Evolutionary conservation across 768 basidiomycete genomes (phyloP).

Genomic region (Chlorophyllum brunneum): DNA sequence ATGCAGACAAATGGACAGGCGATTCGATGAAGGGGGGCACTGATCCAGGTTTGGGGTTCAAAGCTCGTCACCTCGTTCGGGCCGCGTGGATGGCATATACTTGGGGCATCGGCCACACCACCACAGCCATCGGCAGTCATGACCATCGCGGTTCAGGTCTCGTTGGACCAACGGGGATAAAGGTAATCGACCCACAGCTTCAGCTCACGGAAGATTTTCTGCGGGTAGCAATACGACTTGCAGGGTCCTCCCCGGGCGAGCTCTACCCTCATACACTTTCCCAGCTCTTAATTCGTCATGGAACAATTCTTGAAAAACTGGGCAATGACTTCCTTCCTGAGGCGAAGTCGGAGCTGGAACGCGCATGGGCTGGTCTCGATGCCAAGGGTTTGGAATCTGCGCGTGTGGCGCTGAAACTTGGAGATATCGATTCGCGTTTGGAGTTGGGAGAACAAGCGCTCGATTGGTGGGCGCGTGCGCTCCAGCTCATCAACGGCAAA

Average conservation of each 20-base stretch:
- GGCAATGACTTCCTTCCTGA: conserved; percentile 48
- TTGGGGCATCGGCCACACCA: conserved; percentile 50
- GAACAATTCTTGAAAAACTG: conserved; percentile 56
- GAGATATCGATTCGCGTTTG: conserved; percentile 57
- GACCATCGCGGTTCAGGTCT: conserved; percentile 28
- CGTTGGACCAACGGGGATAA: conserved; percentile 31
- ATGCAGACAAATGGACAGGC: conserved; percentile 60
- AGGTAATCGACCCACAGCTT: conserved; percentile 51
- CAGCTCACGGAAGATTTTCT: conserved; percentile 53
- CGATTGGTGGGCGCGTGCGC: conserved; percentile 64
- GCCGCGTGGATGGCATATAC: conserved; percentile 70
- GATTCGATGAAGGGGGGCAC: conserved; percentile 55
- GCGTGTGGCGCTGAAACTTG: conserved; percentile 60
- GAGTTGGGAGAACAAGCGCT: conserved; percentile 51
- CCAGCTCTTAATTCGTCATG: conserved; percentile 54
- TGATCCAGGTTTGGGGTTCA: conserved; percentile 63
- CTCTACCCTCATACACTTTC: conserved; percentile 48
- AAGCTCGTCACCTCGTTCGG: conserved; percentile 57
- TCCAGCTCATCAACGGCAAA: conserved; percentile 40
- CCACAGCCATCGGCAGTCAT: conserved; percentile 34
- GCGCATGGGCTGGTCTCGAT: conserved; percentile 47
- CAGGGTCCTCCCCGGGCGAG: conserved; percentile 28
- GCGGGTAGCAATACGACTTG: conserved; percentile 42
- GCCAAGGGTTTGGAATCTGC: conserved; percentile 41
- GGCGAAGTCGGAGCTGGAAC: conserved; percentile 54